Evolutionary conservation across 106 monocot species (phyloP).

Genomic region (Triglochin maritima): DNA sequence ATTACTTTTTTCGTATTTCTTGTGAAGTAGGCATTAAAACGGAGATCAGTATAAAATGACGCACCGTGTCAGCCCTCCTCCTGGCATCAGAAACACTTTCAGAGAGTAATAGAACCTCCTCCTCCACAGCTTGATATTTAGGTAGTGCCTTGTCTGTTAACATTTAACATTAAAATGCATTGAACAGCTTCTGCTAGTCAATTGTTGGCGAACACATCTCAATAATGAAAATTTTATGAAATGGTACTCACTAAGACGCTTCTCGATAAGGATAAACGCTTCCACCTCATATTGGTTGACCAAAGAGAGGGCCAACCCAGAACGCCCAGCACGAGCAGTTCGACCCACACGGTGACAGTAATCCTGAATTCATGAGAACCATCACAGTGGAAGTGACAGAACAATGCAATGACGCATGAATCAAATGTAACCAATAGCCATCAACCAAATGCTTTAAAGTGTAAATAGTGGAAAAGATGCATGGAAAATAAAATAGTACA

Average conservation of each 20-base stretch:
- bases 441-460: too few relatives aligned
- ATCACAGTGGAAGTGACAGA: too few relatives aligned
- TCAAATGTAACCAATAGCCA: too few relatives aligned
- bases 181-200: background rate
- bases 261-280: conserved; percentile 68
- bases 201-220: background rate
- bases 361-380: conserved; percentile 28
- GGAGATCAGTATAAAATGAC: too few relatives aligned
- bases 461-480: too few relatives aligned
- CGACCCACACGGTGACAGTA: conserved; percentile 86
- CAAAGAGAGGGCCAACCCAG: conserved; percentile 69
- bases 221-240: too few relatives aligned
- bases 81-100: conserved; percentile 49
- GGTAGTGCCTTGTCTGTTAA: conserved; percentile 38
- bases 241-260: conserved; percentile 47
- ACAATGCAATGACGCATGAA: too few relatives aligned
- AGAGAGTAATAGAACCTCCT: conserved; percentile 31
- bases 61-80: conserved; percentile 47
- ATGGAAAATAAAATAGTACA: too few relatives aligned
- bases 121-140: conserved; percentile 24
- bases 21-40: too few relatives aligned
- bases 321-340: conserved; percentile 70
- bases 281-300: conserved; percentile 86
- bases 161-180: background rate
- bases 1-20: too few relatives aligned